Evolutionary conservation across 2,329 filamentous ascomycete species (phyloP), one percentile per base, ranked within the genome.

Genomic region (Fragosphaeria purpurea): DNA sequence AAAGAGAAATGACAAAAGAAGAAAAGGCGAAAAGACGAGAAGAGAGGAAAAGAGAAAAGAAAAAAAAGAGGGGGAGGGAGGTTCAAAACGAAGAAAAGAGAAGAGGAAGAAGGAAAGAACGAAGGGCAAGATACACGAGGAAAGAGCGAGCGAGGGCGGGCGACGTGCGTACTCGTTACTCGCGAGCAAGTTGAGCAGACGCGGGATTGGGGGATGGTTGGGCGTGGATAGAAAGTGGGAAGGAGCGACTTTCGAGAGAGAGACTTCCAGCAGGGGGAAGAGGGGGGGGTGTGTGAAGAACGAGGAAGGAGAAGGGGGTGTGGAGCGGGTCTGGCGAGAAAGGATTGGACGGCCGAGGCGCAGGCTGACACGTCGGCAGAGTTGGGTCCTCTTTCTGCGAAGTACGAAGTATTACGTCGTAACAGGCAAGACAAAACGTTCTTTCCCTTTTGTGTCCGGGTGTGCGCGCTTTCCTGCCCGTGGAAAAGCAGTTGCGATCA

Each of bases 321-420:
- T 47, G 45, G 49, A 47, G 53, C 50, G 48, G 48, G 44, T n/a
- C 46, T 35, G 11, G 38, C 37, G 33, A 38, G 39, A 40, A 44
- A 44, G 52, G 56, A 57, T 55, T 58, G 56, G 56, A 38, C 48
- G 49, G 55, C 32, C 41, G 51, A 46, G 47, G 53, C 52, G 48
- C 53, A 56, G 53, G 52, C 53, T 58, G 56, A 58, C 56, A 58
- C 56, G 55, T 57, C 51, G 55, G 47, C 55, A 52, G 50, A 50
- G 47, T 45, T 50, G 43, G 51, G 22, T 32, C 42, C 44, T 10
- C 9, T 40, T 7, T 37, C 11, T 11, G 35, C 7, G 35, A 37
- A 37, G 11, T 11, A 37, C 7, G 35, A 37, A 37, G 22, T 22
- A 22, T 22, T 22, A 22, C 22, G 22, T 22, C 22, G 22, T 22